Evolutionary conservation across 805 yeast species (phyloP), one percentile per base, ranked within the genome.

Genomic region (Metschnikowia lunata): DNA sequence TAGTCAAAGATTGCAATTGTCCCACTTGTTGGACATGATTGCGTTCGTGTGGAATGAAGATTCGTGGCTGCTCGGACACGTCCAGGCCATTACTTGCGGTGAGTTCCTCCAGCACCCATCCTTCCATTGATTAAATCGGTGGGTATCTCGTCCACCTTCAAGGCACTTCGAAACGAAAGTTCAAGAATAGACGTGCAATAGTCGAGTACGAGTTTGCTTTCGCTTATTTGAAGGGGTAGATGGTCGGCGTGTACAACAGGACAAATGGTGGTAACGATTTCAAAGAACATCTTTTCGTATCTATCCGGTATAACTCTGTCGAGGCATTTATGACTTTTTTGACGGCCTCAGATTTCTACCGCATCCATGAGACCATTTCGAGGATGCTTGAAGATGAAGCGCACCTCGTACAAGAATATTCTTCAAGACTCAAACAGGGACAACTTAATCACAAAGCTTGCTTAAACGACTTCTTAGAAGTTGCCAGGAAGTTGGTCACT

Each of bases 301-400:
- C 67, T 2, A 59, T 76, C 2, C 65, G 67, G 9, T 71, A 83
- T 48, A 79, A 71, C 1, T 67, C 78, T 0, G 70, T 82, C 12
- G 79, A 78, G 45, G 56, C 87, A 2, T 88, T 78, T 55, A 68
- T 85, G 47, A 90, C 98, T 0, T 88, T 96, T 0, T 72, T 93
- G 56, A 83, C 95, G 0, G 93, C 93, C 0, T 83, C 96, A 0
- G 88, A 85, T 56, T 69, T 88, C 28, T 72, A 83, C 50, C 96
- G 90, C 61, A 82, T 93, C 36, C 76, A 79, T 56, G 81, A 82
- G 43, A 81, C 93, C 1, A 66, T 87, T 14, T 62, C 76, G 40
- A 72, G 96, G 53, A 82, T 89, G 69, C 71, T 80, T 32, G 85
- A 83, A 52, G 96, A 88, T n/a, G 50, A 83, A 80, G 51, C 75